phyloP scores from a whole-genome alignment of 192 early-diverging fungal genomes.

The Umbelopsis isabellina region DNA sequence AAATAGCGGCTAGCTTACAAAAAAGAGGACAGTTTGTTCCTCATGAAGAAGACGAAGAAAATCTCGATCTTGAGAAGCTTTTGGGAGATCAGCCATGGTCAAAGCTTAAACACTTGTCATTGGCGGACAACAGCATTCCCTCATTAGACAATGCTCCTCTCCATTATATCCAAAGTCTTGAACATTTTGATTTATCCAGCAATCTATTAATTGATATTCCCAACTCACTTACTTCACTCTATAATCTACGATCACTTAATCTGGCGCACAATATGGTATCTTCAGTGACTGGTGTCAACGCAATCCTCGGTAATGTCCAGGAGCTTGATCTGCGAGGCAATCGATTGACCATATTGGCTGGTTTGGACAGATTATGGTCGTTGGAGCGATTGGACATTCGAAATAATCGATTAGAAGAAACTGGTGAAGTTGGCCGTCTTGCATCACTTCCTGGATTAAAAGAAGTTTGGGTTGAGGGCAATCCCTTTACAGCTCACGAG shows the following conservation, averaged over 20 bases:
- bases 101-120: constrained; percentile 44
- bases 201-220: constrained; percentile 56
- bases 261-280: constrained; percentile 62
- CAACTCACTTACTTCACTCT: constrained; percentile 43
- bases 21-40: constrained; percentile 10
- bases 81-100: constrained; percentile 35
- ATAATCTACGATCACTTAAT: constrained; percentile 53
- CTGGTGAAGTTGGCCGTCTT: constrained; percentile 54
- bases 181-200: constrained; percentile 53
- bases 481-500: constrained; percentile 55
- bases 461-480: constrained; percentile 57
- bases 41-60: constrained; percentile 5
- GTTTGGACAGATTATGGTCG: constrained; percentile 58
- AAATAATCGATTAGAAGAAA: constrained; percentile 56
- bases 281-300: constrained; percentile 48
- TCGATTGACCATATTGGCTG: constrained; percentile 50
- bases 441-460: constrained; percentile 49
- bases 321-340: constrained; percentile 55
- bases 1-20: constrained; percentile 25
- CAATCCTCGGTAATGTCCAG: constrained; percentile 55
- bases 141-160: constrained; percentile 47
- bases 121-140: constrained; percentile 54
- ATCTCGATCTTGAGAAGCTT: neutral
- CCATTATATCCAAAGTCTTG: constrained; percentile 38
- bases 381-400: constrained; percentile 58